Evolutionary conservation across 345 rosid genomes (phyloP), one percentile per base, ranked within the genome.

Genomic region (Turnera subulata): DNA sequence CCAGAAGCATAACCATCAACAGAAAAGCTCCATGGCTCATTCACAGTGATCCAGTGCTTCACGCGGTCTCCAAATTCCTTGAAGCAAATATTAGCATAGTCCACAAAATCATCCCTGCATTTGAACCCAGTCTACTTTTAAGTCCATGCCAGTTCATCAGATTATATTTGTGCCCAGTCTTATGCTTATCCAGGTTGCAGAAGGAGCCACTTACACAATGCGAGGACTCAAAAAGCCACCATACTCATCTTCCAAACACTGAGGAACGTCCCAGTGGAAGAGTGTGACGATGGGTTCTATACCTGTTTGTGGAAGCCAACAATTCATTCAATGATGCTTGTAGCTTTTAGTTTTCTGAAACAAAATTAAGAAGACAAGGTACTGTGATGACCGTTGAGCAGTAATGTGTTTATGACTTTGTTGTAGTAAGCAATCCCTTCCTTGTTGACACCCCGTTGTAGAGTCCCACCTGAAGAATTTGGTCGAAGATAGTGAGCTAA

Each of bases 21-120:
- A 33, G 64, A 51, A 16, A 58, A 62, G 6, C 33, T 4, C 0
- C 44, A 26, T 2, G 75, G 75, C 61, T 72, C 74, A 24, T 76
- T 72, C 11, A 69, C 11, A 7, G 80, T 65, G 55, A 65, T 37
- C 75, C 80, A 72, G 4, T 68, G 29, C 51, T 76, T 76, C 1
- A 75, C 76, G 16, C 71, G 23, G 24, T 76, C 35, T 29, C 35
- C 35, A 29, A 29, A 29, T 29, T 29, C 35, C 35, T 29, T 29
- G 35, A 29, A 29, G 35, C 35, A 29, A 8, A 29, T 29, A 29
- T 29, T 29, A 29, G 35, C 35, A 8, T 29, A 29, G 4, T 29
- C 35, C 35, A 3, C 5, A 29, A 29, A 29, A 29, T 29, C 35
- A 29, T 29, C 35, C 35, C 35, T 29, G 24, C 0, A 11, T 9